Percentiles rank a stretch among this genome's conserved stretches.
Conservation (phyloP, 352 stramenopile species). For the Plasmopara halstedii region DNA sequence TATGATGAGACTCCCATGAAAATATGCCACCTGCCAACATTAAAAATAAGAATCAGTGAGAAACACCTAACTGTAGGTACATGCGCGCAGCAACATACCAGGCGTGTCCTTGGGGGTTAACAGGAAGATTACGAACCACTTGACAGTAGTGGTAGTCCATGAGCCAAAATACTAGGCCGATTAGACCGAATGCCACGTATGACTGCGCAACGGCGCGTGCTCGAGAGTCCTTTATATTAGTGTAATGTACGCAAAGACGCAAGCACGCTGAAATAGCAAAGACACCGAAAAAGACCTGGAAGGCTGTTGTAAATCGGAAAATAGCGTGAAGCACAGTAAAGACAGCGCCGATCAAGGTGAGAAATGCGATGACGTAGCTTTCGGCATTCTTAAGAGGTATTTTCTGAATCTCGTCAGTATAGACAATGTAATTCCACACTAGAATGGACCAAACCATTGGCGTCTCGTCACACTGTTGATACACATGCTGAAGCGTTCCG, state of each 20-base stretch:
- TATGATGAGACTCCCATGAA: conserved; percentile 75
- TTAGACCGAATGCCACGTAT: conserved; percentile 44
- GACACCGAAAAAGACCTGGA: conserved; percentile 69
- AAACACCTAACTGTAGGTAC: not conserved
- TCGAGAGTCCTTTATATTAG: conserved; percentile 35
- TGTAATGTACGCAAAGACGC: conserved; percentile 52
- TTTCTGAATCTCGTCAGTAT: conserved; percentile 53
- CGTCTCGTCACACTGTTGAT: conserved; percentile 76
- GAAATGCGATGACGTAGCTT: conserved; percentile 28
- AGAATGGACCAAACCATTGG: conserved; percentile 79
- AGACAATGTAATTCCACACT: conserved; percentile 76
- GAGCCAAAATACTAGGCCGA: conserved; percentile 62
- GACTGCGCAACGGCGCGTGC: conserved; percentile 47
- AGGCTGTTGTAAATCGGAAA: conserved; percentile 63
- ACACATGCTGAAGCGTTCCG: conserved; percentile 70
- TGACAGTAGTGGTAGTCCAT: conserved; percentile 76
- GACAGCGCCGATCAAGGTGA: conserved; percentile 39
- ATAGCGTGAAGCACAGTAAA: conserved; percentile 61
- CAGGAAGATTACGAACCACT: conserved; percentile 34
- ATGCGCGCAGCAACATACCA: conserved; percentile 25
- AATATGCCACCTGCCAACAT: conserved; percentile 52
- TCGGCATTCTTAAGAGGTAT: conserved; percentile 28
- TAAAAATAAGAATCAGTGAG: conserved; percentile 1
- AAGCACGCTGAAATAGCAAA: conserved; percentile 38
- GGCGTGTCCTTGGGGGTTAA: conserved; percentile 71